Evolutionary conservation across 2,329 filamentous ascomycete genomes (phyloP).

Genomic region (Delphinella strobiligena): DNA sequence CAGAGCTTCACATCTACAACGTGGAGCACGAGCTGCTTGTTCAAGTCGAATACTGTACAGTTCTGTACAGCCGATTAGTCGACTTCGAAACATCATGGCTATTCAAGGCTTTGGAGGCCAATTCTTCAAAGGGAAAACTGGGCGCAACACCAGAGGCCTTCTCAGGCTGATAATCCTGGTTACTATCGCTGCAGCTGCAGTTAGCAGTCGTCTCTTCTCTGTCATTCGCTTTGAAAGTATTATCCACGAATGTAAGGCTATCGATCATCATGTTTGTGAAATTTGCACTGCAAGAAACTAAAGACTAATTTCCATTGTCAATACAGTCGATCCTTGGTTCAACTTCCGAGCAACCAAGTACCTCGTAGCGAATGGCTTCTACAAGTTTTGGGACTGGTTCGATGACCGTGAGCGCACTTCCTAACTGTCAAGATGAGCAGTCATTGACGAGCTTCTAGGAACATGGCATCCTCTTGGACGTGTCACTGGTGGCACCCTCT

Average conservation of each 20-base stretch:
- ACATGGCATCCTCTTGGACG: constrained; percentile 98
- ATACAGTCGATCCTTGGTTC: constrained; percentile 94
- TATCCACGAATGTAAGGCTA: constrained; percentile 89
- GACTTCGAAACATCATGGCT: not conserved
- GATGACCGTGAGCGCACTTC: constrained; percentile 61
- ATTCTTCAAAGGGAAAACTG: constrained; percentile 66
- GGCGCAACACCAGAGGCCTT: constrained; percentile 70
- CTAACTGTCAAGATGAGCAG: too few species aligned
- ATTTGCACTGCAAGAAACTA: too few species aligned
- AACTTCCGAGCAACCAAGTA: constrained; percentile 99
- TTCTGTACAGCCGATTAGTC: too few species aligned
- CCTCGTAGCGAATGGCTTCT: constrained; percentile 90
- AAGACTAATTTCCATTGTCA: too few species aligned
- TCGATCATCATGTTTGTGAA: too few species aligned
- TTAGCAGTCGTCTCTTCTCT: constrained; percentile 91
- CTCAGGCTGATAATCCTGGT: constrained; percentile 81
- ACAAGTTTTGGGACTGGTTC: constrained; percentile 99
- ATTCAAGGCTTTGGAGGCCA: constrained; percentile 21
- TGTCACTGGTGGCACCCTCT: constrained; percentile 97
- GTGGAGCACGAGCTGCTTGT: too few species aligned
- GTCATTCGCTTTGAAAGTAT: constrained; percentile 99
- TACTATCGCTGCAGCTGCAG: constrained; percentile 81
- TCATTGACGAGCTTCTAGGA: constrained; percentile 31
- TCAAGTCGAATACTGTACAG: too few species aligned
- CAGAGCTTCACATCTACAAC: not conserved